A percentile compares a stretch with the other conserved stretches of the same genome.
Conservation (phyloP, 305 asterid species). For the Fraxinus velutina region DNA sequence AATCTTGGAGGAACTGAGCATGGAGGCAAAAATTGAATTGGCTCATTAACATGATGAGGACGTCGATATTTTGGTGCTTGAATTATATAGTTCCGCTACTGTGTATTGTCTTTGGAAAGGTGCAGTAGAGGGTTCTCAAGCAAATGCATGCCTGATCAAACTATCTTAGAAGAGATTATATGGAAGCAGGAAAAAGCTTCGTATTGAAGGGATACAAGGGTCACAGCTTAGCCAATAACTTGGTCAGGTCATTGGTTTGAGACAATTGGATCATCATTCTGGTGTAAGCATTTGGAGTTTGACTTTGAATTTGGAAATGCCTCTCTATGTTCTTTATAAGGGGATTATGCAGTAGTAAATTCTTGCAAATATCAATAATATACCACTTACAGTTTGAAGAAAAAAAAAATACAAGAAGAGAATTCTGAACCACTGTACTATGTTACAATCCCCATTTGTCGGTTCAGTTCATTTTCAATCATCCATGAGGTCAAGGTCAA, state of each 20-base stretch:
- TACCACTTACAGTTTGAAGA: neutral
- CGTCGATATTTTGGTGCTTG: neutral
- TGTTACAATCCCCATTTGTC: neutral
- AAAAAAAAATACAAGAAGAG: no score
- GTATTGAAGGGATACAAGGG: neutral
- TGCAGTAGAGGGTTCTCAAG: neutral
- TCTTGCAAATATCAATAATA: neutral
- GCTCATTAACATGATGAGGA: neutral
- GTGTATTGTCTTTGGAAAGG: neutral
- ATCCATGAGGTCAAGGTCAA: neutral
- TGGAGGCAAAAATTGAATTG: neutral
- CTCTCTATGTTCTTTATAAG: neutral
- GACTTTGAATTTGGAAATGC: neutral
- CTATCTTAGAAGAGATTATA: neutral
- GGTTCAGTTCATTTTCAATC: no score
- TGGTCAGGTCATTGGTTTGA: neutral
- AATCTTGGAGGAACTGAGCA: neutral
- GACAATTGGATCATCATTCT: neutral
- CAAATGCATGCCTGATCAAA: neutral
- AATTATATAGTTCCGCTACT: neutral
- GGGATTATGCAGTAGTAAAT: neutral
- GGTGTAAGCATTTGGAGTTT: neutral
- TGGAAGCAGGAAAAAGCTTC: neutral
- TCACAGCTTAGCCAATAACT: neutral
- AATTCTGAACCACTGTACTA: neutral